Conservation (phyloP, 192 early-diverging fungal species). For the Backusella morwellensis region DNA sequence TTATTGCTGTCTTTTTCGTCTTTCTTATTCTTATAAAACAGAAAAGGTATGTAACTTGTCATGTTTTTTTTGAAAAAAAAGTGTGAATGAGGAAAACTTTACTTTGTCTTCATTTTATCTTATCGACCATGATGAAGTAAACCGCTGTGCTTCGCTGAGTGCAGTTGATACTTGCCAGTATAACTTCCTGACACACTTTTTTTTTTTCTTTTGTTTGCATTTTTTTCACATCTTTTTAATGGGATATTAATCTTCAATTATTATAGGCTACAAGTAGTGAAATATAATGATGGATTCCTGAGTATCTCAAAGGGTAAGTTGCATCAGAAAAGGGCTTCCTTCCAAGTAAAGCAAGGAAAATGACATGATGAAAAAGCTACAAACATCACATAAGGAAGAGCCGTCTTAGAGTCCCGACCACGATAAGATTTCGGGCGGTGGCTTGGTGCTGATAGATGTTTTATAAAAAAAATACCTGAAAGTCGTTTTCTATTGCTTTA, state of each 20-base stretch:
- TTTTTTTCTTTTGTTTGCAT: background rate
- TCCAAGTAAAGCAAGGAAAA: background rate
- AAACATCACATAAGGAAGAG: slow-evolving; percentile 1
- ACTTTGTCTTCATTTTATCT: slow-evolving; percentile 35
- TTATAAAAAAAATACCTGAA: no score
- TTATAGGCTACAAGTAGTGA: no score
- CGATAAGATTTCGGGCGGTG: background rate
- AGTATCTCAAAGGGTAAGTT: background rate
- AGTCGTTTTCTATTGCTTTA: no score
- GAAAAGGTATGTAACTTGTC: background rate
- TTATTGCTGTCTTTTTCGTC: background rate
- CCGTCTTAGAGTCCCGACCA: background rate
- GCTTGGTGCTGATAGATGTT: background rate
- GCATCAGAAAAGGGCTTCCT: background rate
- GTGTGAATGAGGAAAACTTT: slow-evolving; percentile 13
- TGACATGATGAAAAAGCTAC: background rate
- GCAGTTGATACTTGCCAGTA: slow-evolving; percentile 45
- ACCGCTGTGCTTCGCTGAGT: slow-evolving; percentile 42
- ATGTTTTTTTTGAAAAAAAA: background rate
- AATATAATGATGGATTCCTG: background rate
- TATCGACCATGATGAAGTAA: slow-evolving; percentile 44
- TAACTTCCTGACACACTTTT: slow-evolving; percentile 31
- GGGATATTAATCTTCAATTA: background rate
- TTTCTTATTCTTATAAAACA: background rate
- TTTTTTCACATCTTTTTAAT: no score